These are phyloP conservation scores for Fallopia convolvulus DNA, from an alignment of 148 eudicot genomes.

Conservation along the genomic window DNA sequence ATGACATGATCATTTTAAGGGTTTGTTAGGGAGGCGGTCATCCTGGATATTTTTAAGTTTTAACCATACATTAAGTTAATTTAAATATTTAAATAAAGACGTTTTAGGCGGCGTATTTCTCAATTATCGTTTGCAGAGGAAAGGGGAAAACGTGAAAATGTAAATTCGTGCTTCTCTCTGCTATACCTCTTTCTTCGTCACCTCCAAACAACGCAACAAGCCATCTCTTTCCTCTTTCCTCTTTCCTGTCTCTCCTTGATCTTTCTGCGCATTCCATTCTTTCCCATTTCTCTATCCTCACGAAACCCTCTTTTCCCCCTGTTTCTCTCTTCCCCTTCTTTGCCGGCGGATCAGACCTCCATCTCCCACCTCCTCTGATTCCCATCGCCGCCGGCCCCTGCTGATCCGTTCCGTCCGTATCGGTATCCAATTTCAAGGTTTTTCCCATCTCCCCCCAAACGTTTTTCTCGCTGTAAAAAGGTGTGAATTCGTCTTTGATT, in stretches of 20 bases:
- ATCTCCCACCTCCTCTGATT: neutral
- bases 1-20: too few species aligned
- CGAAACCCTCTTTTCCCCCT: conserved; percentile 4
- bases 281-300: conserved; percentile 9
- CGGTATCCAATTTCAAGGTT: neutral
- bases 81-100: neutral
- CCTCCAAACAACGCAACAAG: conserved; percentile 2
- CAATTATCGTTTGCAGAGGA: neutral
- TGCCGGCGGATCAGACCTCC: neutral
- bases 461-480: neutral
- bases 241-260: conserved; percentile 5
- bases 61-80: too few species aligned
- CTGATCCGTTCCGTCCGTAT: neutral
- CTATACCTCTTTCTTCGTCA: conserved; percentile 1
- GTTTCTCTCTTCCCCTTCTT: neutral
- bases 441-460: neutral
- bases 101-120: neutral
- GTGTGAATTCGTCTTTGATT: neutral
- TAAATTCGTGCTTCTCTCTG: neutral
- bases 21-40: too few species aligned
- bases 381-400: conserved; percentile 1
- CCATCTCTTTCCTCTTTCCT: neutral
- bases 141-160: neutral
- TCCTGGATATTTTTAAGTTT: too few species aligned
- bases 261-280: conserved; percentile 1